These are phyloP conservation scores for Epichloe glyceriae DNA, from an alignment of 2,329 filamentous ascomycete species.

Conservation along the genomic window DNA sequence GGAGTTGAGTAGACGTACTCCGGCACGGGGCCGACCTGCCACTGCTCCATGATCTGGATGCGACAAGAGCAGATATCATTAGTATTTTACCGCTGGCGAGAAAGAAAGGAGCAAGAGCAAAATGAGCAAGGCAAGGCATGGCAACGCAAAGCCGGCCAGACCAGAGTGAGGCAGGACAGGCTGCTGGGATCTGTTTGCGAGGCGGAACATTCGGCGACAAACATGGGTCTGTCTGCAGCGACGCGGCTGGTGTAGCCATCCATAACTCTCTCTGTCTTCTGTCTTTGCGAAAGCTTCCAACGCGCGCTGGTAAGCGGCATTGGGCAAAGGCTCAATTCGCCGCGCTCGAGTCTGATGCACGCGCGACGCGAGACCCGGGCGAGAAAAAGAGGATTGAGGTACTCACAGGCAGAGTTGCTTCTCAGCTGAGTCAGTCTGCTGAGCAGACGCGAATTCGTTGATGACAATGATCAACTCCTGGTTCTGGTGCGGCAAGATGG, in stretches of 20 bases:
- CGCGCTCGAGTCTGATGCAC: background rate
- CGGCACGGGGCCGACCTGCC: slow-evolving; percentile 47
- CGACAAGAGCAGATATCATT: slow-evolving; percentile 11
- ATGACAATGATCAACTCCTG: slow-evolving; percentile 10
- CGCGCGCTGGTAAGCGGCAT: slow-evolving; percentile 8
- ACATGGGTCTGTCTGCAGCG: slow-evolving; percentile 10
- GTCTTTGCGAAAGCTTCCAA: slow-evolving; percentile 4
- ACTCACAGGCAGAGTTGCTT: slow-evolving; percentile 24
- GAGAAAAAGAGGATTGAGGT: slow-evolving; percentile 11
- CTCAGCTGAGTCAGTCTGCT: slow-evolving; percentile 12
- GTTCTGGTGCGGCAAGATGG: slow-evolving; percentile 9
- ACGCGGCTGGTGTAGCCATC: slow-evolving; percentile 11
- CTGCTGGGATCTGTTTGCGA: slow-evolving; percentile 2
- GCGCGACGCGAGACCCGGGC: slow-evolving; percentile 3
- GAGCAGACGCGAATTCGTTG: slow-evolving; percentile 12
- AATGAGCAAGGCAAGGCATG: slow-evolving; percentile 4
- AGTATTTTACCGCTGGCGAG: slow-evolving; percentile 12
- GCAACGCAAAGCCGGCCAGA: slow-evolving; percentile 3
- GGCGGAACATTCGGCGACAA: slow-evolving; percentile 6
- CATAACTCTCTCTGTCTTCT: slow-evolving; percentile 1
- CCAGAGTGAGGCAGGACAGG: slow-evolving; percentile 5
- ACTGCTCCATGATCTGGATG: slow-evolving; percentile 45
- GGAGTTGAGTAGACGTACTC: slow-evolving; percentile 44
- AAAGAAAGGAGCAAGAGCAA: slow-evolving; percentile 5
- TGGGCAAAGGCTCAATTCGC: slow-evolving; percentile 2